Evolutionary conservation across 805 yeast species (phyloP).

Genomic region (Metschnikowia aberdeeniae): DNA sequence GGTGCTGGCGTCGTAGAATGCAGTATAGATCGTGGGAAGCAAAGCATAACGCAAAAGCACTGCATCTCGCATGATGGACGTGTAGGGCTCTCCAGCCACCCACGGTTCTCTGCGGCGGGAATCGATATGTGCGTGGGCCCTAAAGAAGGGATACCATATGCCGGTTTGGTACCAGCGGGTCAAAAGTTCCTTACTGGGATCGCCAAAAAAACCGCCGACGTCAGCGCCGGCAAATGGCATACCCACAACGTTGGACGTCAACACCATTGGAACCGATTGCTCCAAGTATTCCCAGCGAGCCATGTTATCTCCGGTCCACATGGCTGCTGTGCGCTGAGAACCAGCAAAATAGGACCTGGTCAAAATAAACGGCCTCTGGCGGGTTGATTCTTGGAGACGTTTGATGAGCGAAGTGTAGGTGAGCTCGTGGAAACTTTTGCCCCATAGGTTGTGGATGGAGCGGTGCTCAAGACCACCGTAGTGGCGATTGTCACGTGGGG

Average conservation of each 20-base stretch:
- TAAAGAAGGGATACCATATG: slow-evolving; percentile 91
- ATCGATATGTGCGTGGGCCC: slow-evolving; percentile 97
- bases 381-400: slow-evolving; percentile 42
- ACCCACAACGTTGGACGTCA: slow-evolving; percentile 77
- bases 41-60: slow-evolving; percentile 69
- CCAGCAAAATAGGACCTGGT: slow-evolving; percentile 89
- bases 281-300: slow-evolving; percentile 86
- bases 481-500: slow-evolving; percentile 79
- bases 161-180: slow-evolving; percentile 97
- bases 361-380: slow-evolving; percentile 77
- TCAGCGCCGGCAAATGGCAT: slow-evolving; percentile 95
- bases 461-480: slow-evolving; percentile 84
- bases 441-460: slow-evolving; percentile 83
- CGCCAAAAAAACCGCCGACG: slow-evolving; percentile 94
- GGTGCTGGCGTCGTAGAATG: slow-evolving; percentile 59
- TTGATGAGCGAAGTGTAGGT: slow-evolving; percentile 63
- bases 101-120: slow-evolving; percentile 91
- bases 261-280: slow-evolving; percentile 80
- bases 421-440: slow-evolving; percentile 73
- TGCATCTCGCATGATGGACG: slow-evolving; percentile 62
- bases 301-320: slow-evolving; percentile 98
- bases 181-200: slow-evolving; percentile 76
- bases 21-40: slow-evolving; percentile 76
- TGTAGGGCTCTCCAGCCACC: slow-evolving; percentile 72
- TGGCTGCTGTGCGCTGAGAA: slow-evolving; percentile 84